Evolutionary conservation across 805 yeast species (phyloP).

Genomic region (Brettanomyces custersianus): DNA sequence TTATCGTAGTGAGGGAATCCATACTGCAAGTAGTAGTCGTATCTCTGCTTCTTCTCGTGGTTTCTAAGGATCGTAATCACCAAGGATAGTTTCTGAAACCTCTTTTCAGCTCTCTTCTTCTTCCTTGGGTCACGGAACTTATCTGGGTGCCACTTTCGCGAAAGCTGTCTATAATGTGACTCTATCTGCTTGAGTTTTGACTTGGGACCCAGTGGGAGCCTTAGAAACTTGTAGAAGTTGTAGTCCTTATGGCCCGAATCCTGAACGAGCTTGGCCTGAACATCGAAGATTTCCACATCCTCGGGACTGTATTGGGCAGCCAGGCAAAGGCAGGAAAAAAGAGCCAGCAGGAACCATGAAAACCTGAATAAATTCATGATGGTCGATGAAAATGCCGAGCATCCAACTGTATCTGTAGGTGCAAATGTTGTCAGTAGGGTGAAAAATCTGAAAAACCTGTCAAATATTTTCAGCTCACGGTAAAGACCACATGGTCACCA

Average conservation of each 20-base stretch:
- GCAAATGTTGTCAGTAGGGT: too few species aligned
- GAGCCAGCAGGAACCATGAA: neutral
- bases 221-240: constrained; percentile 64
- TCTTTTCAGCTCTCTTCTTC: constrained; percentile 47
- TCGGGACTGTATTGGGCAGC: constrained; percentile 24
- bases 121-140: constrained; percentile 40
- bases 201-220: constrained; percentile 31
- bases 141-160: constrained; percentile 81
- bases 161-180: constrained; percentile 60
- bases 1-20: constrained; percentile 80
- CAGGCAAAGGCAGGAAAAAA: neutral
- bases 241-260: constrained; percentile 38
- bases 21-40: constrained; percentile 72
- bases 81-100: constrained; percentile 70
- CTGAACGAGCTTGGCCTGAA: constrained; percentile 53
- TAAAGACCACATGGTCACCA: too few species aligned
- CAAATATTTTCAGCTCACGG: too few species aligned
- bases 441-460: too few species aligned
- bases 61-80: constrained; percentile 67
- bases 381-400: neutral
- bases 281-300: constrained; percentile 74
- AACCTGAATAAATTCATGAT: neutral
- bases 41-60: constrained; percentile 50
- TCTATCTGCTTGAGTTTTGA: constrained; percentile 46
- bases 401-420: too few species aligned